Conservation (phyloP, 2,329 filamentous ascomycete genomes). For the Fusarium chuoi region DNA sequence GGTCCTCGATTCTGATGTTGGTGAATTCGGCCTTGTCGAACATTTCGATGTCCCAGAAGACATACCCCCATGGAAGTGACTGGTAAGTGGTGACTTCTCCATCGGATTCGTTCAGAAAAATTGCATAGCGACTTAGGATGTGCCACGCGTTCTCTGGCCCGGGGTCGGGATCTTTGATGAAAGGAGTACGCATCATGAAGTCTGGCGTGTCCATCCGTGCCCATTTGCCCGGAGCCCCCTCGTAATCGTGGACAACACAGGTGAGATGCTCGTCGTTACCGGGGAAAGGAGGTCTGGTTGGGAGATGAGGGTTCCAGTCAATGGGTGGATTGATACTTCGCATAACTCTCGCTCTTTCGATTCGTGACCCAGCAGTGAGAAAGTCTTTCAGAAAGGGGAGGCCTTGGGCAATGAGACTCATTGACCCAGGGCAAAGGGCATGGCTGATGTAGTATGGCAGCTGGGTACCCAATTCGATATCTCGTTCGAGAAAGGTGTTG, state of each 20-base stretch:
- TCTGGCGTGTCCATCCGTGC: neutral
- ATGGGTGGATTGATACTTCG: neutral
- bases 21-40: neutral
- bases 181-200: slow-evolving; percentile 8
- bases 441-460: neutral
- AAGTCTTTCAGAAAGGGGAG: slow-evolving; percentile 11
- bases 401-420: neutral
- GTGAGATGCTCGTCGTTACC: neutral
- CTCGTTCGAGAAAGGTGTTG: slow-evolving; percentile 15
- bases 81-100: too few species aligned
- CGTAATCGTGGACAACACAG: neutral
- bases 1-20: neutral
- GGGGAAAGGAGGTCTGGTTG: neutral
- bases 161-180: slow-evolving; percentile 8
- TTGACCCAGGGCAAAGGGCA: neutral
- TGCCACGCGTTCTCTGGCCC: slow-evolving; percentile 7
- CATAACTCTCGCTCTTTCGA: neutral
- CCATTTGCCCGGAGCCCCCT: neutral
- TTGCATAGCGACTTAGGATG: neutral
- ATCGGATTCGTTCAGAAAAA: neutral
- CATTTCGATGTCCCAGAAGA: slow-evolving; percentile 25
- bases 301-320: neutral
- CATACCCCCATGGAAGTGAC: neutral
- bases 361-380: neutral
- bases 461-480: slow-evolving; percentile 2